Evolutionary conservation across 1,284 basidiomycete species (phyloP).

Genomic region (Ganoderma sp.): DNA sequence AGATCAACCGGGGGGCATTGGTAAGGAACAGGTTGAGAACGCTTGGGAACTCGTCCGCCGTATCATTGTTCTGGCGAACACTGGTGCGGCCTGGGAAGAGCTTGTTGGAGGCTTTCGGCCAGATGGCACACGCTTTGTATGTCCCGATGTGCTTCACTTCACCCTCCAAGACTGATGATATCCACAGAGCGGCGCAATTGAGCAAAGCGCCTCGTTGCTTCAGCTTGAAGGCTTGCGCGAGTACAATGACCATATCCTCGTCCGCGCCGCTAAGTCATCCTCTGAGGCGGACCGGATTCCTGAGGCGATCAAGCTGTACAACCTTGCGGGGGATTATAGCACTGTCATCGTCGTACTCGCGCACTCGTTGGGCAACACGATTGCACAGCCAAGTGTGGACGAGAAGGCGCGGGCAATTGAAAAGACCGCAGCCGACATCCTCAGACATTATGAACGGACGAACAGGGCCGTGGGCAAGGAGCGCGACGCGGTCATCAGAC

Average conservation of each 20-base stretch:
- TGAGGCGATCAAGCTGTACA: constrained; percentile 95
- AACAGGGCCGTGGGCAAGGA: constrained; percentile 79
- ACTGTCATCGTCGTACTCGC: constrained; percentile 91
- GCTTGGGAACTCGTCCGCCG: constrained; percentile 90
- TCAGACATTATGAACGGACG: constrained; percentile 86
- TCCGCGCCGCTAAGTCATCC: constrained; percentile 78
- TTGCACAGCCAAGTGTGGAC: constrained; percentile 69
- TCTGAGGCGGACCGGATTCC: constrained; percentile 81
- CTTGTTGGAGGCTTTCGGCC: constrained; percentile 89
- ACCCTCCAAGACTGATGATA: background rate
- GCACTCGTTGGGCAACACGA: constrained; percentile 85
- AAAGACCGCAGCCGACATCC: constrained; percentile 81
- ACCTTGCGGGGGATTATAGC: constrained; percentile 90
- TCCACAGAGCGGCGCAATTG: constrained; percentile 81
- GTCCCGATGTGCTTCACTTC: constrained; percentile 39
- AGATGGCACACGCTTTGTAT: constrained; percentile 88
- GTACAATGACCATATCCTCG: constrained; percentile 85
- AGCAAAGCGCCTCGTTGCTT: constrained; percentile 81
- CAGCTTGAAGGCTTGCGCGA: constrained; percentile 73
- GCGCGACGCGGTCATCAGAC: constrained; percentile 75
- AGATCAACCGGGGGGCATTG: constrained; percentile 74
- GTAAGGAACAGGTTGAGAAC: constrained; percentile 83
- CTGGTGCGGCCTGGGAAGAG: constrained; percentile 86
- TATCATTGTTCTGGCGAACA: constrained; percentile 87
- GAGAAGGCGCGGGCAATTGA: constrained; percentile 77